Evolutionary conservation across 2,329 filamentous ascomycete species (phyloP), one percentile per base, ranked within the genome.

Genomic region (Paraconiothyrium sp.): DNA sequence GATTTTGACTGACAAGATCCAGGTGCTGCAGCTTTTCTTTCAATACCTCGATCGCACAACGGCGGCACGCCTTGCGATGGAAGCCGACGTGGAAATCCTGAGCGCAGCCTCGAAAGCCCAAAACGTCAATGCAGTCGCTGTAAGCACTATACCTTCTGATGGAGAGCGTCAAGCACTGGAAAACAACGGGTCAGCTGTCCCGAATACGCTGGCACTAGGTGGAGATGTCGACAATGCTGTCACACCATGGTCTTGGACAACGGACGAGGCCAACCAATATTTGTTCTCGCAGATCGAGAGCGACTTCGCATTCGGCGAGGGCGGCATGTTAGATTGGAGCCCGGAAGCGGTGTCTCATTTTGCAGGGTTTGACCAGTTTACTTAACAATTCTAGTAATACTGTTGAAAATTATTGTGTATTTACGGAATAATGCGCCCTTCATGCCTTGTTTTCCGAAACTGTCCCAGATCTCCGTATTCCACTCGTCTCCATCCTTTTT

Each of bases 21-120:
- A 48, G 46, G 46, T 48, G 0, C 66, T 84, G 2, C 77, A 84
- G 61, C 69, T 84, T 0, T 85, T 85, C 61, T 82, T 84, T 35
- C 81, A 82, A 6, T 83, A 81, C 48, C 66, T 83, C 1, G 83
- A 84, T 62, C 77, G 80, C 51, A 76, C 79, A 22, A 84, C 80
- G 0, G 81, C 82, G 2, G 75, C 74, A 10, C 75, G 78, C 16
- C 69, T 84, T 22, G 63, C 64, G 2, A 70, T 72, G 62, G 71
- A 74, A 57, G 67, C 68, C 2, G 72, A 72, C 39, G 67, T 61
- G 10, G 69, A 64, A 0, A 67, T 66, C 14, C 54, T 63, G 1
- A 67, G 65, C 34, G 62, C 60, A 7, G 58, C 64, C 49, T 32
- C 46, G 24, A 16, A 48, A 30, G 16, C 14, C 32, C 24, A 48